Base-by-base conservation (phyloP, 345 rosid genomes). In the Eucalyptus camaldulensis region DNA sequence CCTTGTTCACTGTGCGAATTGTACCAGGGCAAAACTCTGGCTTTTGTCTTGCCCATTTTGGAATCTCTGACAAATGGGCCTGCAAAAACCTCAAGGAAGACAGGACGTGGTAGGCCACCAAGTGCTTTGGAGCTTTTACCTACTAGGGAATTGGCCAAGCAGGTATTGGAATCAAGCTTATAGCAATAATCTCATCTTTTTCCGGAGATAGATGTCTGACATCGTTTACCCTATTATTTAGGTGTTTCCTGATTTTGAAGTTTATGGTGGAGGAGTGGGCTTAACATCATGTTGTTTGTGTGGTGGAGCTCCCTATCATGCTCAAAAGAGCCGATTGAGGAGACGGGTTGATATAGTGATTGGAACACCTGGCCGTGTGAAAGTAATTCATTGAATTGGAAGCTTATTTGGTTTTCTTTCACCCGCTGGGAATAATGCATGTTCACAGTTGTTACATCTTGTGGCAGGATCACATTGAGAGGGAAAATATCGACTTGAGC, bases 341-440 rank as follows among this genome's bases (percentile, higher is more conserved):
- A 94, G 94, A 93, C 99, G 99, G 88, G 96, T 98, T 69, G 99
- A 98, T 90, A 91, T 98, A 88, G 97, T 96, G 13, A 91, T 98
- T 90, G 99, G 99, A 87, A 97, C 99, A 4, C 99, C 99, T 53
- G 99, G 99, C 90, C 99, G 99, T 81, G 89, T 97, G 67, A 98
- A 96, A 95, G 99, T 98, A 88, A 62, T 65, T 65, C 72, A n/a
- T 65, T 65, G 72, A 65, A 65, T 65, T n/a, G 37, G 37, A 65
- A 65, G 17, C 37, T 65, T 65, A 14, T 65, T n/a, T 65, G 72
- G 11, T 45, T 65, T 65, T 65, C 72, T n/a, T 65, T 65, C 37
- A 65, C 37, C 17, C 7, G 37, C 72, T 65, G 72, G 72, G 37
- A 65, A 29, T 24, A 14, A 80, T 21, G 8, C 51, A 86, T 33